Percentiles rank a stretch among this genome's conserved stretches.
These are phyloP conservation scores for Sporothrix inflata DNA, from an alignment of 2,329 filamentous ascomycete species.

Conservation along the genomic window DNA sequence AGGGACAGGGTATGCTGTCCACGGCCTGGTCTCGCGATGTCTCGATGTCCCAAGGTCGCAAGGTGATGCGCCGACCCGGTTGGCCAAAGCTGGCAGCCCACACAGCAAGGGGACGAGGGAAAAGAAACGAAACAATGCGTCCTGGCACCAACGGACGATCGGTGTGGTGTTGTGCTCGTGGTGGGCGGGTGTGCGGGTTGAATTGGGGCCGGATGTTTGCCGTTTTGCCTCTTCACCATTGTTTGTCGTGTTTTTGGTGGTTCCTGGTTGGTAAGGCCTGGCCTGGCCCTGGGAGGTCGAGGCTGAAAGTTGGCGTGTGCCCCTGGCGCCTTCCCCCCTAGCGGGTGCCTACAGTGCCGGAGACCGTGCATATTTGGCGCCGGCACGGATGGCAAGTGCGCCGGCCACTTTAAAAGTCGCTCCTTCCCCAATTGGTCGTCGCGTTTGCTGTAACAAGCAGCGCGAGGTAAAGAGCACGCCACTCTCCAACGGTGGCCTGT, in stretches of 20 bases:
- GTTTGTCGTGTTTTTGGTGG: not conserved
- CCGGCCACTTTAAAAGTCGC: not conserved
- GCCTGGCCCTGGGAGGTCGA: not conserved
- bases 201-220: not conserved
- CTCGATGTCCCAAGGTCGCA: not conserved
- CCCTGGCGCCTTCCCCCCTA: not conserved
- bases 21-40: slow-evolving; percentile 1
- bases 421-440: slow-evolving; percentile 4
- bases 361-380: slow-evolving; percentile 22
- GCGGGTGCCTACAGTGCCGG: slow-evolving; percentile 13
- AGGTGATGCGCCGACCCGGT: not conserved
- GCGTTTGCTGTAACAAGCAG: slow-evolving; percentile 12
- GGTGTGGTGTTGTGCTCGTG: not conserved
- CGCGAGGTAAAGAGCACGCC: slow-evolving; percentile 17
- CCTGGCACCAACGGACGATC: not conserved
- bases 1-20: not conserved
- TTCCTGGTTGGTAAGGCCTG: not conserved
- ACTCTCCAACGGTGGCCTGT: slow-evolving; percentile 23
- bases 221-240: not conserved
- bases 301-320: slow-evolving; percentile 18
- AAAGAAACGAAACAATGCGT: slow-evolving; percentile 11
- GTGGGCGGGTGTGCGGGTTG: not conserved
- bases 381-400: slow-evolving; percentile 20
- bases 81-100: not conserved
- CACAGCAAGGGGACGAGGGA: no score